Evolutionary conservation across 176 grass and related monocot species (phyloP).

Genomic region (Zoysia japonica): DNA sequence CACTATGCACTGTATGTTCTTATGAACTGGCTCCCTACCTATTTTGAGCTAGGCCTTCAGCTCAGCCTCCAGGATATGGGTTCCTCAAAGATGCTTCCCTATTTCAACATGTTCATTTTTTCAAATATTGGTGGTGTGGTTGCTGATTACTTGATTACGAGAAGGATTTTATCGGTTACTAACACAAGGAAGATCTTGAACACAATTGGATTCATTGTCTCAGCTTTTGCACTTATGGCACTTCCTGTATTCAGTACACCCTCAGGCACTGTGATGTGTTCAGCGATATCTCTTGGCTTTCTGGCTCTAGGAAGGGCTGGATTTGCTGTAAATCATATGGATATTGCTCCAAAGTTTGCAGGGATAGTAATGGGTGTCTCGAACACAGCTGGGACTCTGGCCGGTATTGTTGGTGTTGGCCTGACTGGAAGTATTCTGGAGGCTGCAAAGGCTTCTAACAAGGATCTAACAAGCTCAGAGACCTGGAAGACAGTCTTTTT

Average conservation of each 20-base stretch:
- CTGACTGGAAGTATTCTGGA: slow-evolving; percentile 81
- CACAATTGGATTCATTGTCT: slow-evolving; percentile 68
- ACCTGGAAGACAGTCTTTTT: slow-evolving; percentile 79
- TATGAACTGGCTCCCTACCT: slow-evolving; percentile 94
- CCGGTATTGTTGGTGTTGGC: slow-evolving; percentile 80
- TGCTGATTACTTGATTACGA: slow-evolving; percentile 78
- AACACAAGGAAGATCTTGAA: slow-evolving; percentile 84
- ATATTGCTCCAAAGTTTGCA: slow-evolving; percentile 81
- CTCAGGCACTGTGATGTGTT: slow-evolving; percentile 58
- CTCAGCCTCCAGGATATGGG: slow-evolving; percentile 86
- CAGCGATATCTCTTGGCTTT: slow-evolving; percentile 71
- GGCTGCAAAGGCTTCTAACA: slow-evolving; percentile 56
- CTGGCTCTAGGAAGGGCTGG: slow-evolving; percentile 79
- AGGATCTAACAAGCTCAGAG: slow-evolving; percentile 66
- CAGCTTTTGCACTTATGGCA: slow-evolving; percentile 74
- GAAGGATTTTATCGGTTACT: slow-evolving; percentile 68
- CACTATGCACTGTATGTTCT: slow-evolving; percentile 88
- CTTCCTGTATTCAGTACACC: slow-evolving; percentile 66
- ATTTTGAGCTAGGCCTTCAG: slow-evolving; percentile 73
- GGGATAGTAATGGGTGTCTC: slow-evolving; percentile 98
- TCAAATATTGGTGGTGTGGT: slow-evolving; percentile 78
- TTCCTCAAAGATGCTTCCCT: slow-evolving; percentile 87
- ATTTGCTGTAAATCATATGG: slow-evolving; percentile 91
- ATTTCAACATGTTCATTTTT: slow-evolving; percentile 90
- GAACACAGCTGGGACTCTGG: slow-evolving; percentile 81